Percentiles rank a stretch among this genome's conserved stretches.
Conservation (phyloP, 768 basidiomycete species). For the Leucocoprinus leucothites region DNA sequence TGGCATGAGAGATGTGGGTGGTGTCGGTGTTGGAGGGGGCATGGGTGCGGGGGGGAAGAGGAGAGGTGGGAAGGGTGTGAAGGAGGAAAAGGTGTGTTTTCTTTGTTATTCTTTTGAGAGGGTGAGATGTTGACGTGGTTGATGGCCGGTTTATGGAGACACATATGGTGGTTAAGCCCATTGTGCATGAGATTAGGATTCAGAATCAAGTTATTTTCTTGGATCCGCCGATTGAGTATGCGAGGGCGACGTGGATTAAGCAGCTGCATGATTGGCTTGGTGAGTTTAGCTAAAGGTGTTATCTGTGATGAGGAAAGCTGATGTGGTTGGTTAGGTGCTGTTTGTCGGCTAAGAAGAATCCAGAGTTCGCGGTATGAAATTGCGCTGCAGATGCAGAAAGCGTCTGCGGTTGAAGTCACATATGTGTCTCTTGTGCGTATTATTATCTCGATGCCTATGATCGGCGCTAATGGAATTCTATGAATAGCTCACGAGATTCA, state of each 20-base stretch:
- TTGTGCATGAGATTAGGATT: conserved; percentile 95
- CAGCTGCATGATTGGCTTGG: conserved; percentile 91
- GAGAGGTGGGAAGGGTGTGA: conserved; percentile 63
- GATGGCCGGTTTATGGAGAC: conserved; percentile 60
- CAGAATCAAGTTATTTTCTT: conserved; percentile 99
- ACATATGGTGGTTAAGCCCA: conserved; percentile 75
- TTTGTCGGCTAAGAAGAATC: conserved; percentile 83
- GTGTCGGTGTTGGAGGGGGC: no score
- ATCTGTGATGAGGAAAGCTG: not conserved
- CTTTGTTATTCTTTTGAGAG: not conserved
- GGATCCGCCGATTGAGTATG: conserved; percentile 95
- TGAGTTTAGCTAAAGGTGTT: conserved; percentile 22
- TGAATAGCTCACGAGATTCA: conserved; percentile 76
- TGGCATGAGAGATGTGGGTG: conserved; percentile 46
- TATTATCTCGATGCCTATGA: not conserved
- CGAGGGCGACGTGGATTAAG: conserved; percentile 84
- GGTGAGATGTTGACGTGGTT: not conserved
- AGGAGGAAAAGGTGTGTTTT: conserved; percentile 64
- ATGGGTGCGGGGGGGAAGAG: no score
- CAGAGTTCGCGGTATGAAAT: conserved; percentile 98
- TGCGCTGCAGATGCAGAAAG: conserved; percentile 85
- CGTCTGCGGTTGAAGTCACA: conserved; percentile 60
- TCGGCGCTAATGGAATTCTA: not conserved
- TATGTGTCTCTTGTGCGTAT: conserved; percentile 79
- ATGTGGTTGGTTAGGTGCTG: conserved; percentile 52